Evolutionary conservation across 2,329 filamentous ascomycete species (phyloP), one percentile per base, ranked within the genome.

Genomic region (Aspergillus persii): DNA sequence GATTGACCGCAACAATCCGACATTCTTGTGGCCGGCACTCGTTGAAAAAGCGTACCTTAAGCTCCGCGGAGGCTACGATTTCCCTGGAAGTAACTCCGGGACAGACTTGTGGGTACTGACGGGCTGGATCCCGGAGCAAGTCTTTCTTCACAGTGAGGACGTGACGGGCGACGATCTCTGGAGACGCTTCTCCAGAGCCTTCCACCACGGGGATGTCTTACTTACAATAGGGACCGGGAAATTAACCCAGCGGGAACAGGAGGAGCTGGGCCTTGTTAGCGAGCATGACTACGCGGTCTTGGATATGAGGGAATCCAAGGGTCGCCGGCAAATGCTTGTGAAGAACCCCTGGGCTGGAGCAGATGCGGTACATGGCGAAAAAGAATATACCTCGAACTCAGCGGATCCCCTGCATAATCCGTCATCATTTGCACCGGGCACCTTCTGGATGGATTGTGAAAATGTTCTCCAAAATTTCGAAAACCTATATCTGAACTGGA

Each of bases 401-500:
- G 46, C 48, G 54, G 44, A 66, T 46, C 9, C 61, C 65, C 56
- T 59, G 61, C 49, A 55, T n/a, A 56, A 61, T 61, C 65, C 58
- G 59, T 66, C 68, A 5, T 64, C 68, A 26, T 68, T 76, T 23
- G 69, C 74, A 30, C 88, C 89, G 0, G 92, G 92, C n/a, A 91
- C 89, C 0, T 96, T 96, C 71, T 98, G 95, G 94, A 96, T 98
- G 77, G 87, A 89, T 27, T 86, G 95, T 30, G 90, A 96, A 66
- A 90, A 92, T 64, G 87, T 97, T 3, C 84, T 91, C 39, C 92
- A 96, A 69, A 88, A 96, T 71, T 99, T 97, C 63, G 92, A 98
- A 72, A 96, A 93, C 18, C 86, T 99, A 66, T 99, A 98, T 74
- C 81, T 99, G 56, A 99, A 98, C 76, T 99, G 95, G 95, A 97